A percentile compares a stretch with the other conserved stretches of the same genome.
These are phyloP conservation scores for Colletotrichum camelliae DNA, from an alignment of 2,329 filamentous ascomycete genomes.

Conservation along the genomic window DNA sequence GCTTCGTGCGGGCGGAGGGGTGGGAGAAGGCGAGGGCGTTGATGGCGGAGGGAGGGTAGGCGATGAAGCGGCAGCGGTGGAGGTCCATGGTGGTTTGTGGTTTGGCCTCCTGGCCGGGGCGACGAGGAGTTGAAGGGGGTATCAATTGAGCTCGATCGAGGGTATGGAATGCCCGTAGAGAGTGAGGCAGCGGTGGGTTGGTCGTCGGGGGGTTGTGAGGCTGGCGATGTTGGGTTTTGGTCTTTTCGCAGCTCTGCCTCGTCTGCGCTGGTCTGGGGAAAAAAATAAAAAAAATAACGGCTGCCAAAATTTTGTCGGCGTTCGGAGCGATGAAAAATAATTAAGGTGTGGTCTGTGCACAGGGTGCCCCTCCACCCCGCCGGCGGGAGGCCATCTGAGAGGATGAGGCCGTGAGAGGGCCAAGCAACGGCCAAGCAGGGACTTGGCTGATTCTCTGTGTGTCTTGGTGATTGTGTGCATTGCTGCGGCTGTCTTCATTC, in stretches of 20 bases:
- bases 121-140: background rate
- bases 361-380: constrained; percentile 24
- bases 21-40: constrained; percentile 96
- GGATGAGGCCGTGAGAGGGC: background rate
- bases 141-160: background rate
- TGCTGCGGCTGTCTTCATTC: background rate
- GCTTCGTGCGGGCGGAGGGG: constrained; percentile 54
- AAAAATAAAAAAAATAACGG: constrained; percentile 10
- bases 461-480: background rate
- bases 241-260: background rate
- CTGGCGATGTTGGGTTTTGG: background rate
- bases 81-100: constrained; percentile 74
- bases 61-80: constrained; percentile 95
- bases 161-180: background rate
- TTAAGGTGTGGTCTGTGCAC: constrained; percentile 36
- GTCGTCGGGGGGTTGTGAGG: background rate
- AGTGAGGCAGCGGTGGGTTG: background rate
- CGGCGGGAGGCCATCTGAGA: constrained; percentile 2
- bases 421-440: background rate
- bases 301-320: constrained; percentile 28
- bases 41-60: constrained; percentile 89
- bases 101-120: constrained; percentile 4
- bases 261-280: background rate
- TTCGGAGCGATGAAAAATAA: constrained; percentile 19
- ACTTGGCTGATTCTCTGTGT: background rate